Evolutionary conservation across 257 asterid species (phyloP).

Genomic region (Lithospermum erythrorhizon): DNA sequence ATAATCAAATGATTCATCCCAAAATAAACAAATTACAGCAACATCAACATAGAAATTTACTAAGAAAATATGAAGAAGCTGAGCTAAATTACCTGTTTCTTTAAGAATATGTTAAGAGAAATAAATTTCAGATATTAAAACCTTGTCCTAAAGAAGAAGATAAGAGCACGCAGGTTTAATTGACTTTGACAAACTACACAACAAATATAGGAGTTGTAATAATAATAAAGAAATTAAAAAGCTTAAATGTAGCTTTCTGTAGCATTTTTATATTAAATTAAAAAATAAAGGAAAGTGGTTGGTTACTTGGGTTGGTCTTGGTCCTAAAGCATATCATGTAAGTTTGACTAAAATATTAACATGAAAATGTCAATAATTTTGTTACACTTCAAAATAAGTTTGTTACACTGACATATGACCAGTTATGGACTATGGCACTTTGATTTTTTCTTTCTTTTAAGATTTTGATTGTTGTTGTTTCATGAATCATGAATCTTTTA

Average conservation of each 20-base stretch:
- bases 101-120: not conserved
- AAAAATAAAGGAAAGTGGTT: not conserved
- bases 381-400: not conserved
- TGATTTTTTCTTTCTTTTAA: too few species aligned
- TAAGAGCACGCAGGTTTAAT: not conserved
- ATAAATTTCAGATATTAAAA: not conserved
- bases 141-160: not conserved
- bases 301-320: not conserved
- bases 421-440: too few species aligned
- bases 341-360: not conserved
- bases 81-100: not conserved
- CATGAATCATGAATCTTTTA: too few species aligned
- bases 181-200: not conserved
- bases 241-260: too few species aligned
- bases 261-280: too few species aligned
- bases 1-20: not conserved
- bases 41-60: not conserved
- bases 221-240: too few species aligned
- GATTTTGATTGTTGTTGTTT: too few species aligned
- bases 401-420: not conserved
- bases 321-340: not conserved
- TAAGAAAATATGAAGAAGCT: too few species aligned
- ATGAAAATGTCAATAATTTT: not conserved
- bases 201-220: too few species aligned
- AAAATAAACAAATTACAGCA: too few species aligned